Evolutionary conservation across 352 stramenopile species (phyloP).

Genomic region (Phytopythium aichiense): DNA sequence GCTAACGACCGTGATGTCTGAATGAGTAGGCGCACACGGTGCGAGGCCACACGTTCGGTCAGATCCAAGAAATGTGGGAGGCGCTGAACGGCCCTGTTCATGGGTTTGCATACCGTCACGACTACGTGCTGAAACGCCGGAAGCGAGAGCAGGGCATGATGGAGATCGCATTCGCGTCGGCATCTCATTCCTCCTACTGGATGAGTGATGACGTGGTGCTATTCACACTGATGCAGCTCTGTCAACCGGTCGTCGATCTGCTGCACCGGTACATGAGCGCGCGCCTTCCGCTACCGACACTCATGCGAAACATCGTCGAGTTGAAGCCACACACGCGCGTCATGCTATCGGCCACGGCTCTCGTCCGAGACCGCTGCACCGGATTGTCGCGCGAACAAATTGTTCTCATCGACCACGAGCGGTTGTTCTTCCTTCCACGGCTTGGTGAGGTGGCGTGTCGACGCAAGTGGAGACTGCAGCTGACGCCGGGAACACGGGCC

Average conservation of each 20-base stretch:
- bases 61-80: slow-evolving; percentile 78
- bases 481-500: slow-evolving; percentile 47
- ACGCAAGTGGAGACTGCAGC: slow-evolving; percentile 62
- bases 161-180: slow-evolving; percentile 77
- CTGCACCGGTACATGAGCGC: slow-evolving; percentile 82
- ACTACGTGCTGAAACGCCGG: slow-evolving; percentile 74
- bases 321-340: slow-evolving; percentile 72
- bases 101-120: slow-evolving; percentile 72
- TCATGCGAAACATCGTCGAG: slow-evolving; percentile 78
- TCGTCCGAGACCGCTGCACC: slow-evolving; percentile 73
- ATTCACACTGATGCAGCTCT: slow-evolving; percentile 83
- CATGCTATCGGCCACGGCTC: slow-evolving; percentile 62
- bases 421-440: slow-evolving; percentile 58
- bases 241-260: slow-evolving; percentile 76
- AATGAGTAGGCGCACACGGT: slow-evolving; percentile 50
- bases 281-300: slow-evolving; percentile 55
- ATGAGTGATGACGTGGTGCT: slow-evolving; percentile 86
- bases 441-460: slow-evolving; percentile 64
- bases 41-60: slow-evolving; percentile 56
- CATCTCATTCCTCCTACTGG: slow-evolving; percentile 88
- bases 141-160: slow-evolving; percentile 84
- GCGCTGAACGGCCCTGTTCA: slow-evolving; percentile 62
- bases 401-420: slow-evolving; percentile 67
- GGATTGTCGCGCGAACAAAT: slow-evolving; percentile 72
- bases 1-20: background rate